A percentile compares a stretch with the other conserved stretches of the same genome.
phyloP scores from a whole-genome alignment of 1,284 basidiomycete species.

The Kalmanozyma brasiliensis region DNA sequence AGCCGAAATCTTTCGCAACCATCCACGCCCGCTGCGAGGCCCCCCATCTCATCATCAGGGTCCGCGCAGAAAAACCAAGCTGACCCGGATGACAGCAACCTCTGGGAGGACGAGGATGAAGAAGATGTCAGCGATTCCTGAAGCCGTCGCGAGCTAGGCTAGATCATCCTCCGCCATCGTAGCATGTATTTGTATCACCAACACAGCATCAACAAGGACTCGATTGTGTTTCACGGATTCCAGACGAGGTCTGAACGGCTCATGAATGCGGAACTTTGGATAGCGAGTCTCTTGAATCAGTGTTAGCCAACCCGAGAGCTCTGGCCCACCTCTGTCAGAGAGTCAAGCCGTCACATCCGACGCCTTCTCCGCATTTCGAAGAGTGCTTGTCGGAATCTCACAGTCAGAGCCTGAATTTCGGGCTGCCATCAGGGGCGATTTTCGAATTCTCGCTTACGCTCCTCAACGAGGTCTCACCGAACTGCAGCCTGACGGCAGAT shows the following conservation, averaged over 20 bases:
- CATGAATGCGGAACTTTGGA: no score
- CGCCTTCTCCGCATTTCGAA: conserved; percentile 5
- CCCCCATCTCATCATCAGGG: conserved; percentile 1
- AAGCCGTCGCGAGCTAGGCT: neutral
- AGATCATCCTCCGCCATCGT: neutral
- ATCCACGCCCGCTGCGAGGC: neutral
- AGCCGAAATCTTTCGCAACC: conserved; percentile 16
- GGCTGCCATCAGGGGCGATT: no score
- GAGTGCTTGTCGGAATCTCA: no score
- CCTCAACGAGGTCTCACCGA: no score
- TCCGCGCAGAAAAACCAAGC: neutral
- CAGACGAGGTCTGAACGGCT: no score
- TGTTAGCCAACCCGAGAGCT: no score
- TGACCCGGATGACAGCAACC: conserved; percentile 38
- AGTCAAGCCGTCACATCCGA: conserved; percentile 7
- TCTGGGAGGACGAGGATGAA: conserved; percentile 49
- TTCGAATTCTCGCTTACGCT: no score
- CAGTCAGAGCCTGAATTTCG: no score
- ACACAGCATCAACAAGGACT: neutral
- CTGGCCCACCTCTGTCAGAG: no score
- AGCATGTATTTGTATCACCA: conserved; percentile 9
- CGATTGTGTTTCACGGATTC: no score
- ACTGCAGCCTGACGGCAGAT: no score
- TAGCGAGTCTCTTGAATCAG: no score
- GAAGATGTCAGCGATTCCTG: conserved; percentile 9